A percentile compares a stretch with the other conserved stretches of the same genome.
Evolutionary conservation across 441 rosid genomes (phyloP).

Genomic region (Pelargonium australe): DNA sequence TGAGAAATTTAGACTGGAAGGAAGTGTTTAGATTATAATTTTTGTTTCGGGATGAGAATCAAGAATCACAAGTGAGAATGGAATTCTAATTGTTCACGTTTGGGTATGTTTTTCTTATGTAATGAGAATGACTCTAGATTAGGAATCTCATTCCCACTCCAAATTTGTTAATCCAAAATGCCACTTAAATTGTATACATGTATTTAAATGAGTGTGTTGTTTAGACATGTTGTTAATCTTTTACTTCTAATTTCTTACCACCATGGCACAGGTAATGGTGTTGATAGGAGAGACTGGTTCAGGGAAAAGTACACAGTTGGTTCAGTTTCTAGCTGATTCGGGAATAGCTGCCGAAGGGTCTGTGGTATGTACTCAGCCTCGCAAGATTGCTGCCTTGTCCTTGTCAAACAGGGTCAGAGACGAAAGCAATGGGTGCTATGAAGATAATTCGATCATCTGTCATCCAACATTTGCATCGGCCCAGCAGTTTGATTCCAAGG

Average conservation of each 20-base stretch:
- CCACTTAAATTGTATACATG: no score
- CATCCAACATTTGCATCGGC: conserved; percentile 55
- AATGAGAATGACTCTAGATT: no score
- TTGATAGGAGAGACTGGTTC: conserved; percentile 95
- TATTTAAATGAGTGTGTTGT: background rate
- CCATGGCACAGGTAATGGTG: conserved; percentile 47
- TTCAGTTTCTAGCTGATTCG: conserved; percentile 87
- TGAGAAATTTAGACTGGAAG: no score
- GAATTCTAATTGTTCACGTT: no score
- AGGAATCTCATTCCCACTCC: no score
- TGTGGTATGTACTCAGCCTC: conserved; percentile 82
- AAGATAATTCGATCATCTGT: conserved; percentile 40
- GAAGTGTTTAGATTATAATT: no score
- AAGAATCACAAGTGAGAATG: no score
- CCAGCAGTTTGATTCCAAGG: conserved; percentile 50
- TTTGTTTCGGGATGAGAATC: no score
- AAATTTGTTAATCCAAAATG: no score
- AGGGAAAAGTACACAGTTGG: conserved; percentile 91
- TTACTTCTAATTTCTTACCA: conserved; percentile 11
- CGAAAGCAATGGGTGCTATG: conserved; percentile 65
- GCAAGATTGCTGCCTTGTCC: conserved; percentile 78
- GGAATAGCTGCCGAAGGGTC: conserved; percentile 51
- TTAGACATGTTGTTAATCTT: background rate
- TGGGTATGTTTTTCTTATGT: no score
- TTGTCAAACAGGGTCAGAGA: conserved; percentile 64